Base-by-base conservation (phyloP, 2,329 filamentous ascomycete genomes). In the Didymosphaeria variabile region DNA sequence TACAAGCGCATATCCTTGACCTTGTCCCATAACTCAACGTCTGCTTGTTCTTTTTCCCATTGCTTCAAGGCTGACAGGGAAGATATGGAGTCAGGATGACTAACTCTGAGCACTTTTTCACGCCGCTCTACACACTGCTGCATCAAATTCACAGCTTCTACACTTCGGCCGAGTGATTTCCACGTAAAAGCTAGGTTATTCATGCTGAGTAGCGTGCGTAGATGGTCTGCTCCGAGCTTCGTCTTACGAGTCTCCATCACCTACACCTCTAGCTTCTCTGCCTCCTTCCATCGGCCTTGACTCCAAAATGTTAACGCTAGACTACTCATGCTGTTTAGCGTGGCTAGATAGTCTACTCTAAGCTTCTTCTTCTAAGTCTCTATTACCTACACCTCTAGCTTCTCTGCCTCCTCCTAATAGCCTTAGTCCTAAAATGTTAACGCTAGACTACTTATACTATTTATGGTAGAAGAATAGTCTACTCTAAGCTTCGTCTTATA, bases 71-170 rank as follows among this genome's bases (percentile, higher is more conserved):
- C 31, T 2, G 13, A 40, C 13, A 38, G 54, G 34, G 56, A 58
- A 55, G 55, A 55, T n/a, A 51, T 38, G n/a, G 13, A 56, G 40
- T 62, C 17, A 32, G 60, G 60, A 47, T 62, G 60, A 34, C 26
- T 44, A 45, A 31, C 45, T n/a, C 53, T 46, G 1, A 62, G 29
- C 23, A 57, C 32, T 17, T 54, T 13, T 15, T 55, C 13, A 23
- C 53, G 32, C 38, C 34, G 44, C 42, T 36, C 36, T 26, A 49
- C 46, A 53, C 60, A 59, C 36, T 57, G 17, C 53, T 26, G 31
- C 38, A 59, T 59, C 2, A 59, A 36, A 3, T 38, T 40, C 54
- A 54, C 49, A 49, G 57, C 57, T 49, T 62, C 46, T 19, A 13
- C 40, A 49, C 10, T 40, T 1, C 36, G 44, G 38, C 45, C 26